A percentile compares a stretch with the other conserved stretches of the same genome.
Conservation (phyloP, 2,329 filamentous ascomycete species). For the Lecanosticta acicola region DNA sequence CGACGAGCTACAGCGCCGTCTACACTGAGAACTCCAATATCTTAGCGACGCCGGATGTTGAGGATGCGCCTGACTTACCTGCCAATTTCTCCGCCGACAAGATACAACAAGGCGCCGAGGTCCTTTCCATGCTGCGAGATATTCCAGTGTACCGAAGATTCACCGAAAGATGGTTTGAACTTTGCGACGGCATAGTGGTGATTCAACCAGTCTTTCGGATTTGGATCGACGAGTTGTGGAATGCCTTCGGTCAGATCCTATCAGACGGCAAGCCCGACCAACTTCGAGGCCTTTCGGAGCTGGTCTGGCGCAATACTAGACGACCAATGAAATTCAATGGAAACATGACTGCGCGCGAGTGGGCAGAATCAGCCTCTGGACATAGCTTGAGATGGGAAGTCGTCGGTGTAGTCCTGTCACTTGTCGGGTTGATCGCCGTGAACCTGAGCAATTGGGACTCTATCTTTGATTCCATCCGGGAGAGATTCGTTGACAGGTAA, state of each 20-base stretch:
- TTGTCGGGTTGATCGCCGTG: conserved; percentile 35
- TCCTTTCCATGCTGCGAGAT: conserved; percentile 30
- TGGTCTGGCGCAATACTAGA: conserved; percentile 40
- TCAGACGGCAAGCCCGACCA: conserved; percentile 28
- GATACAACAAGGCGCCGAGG: conserved; percentile 31
- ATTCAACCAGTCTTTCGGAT: conserved; percentile 29
- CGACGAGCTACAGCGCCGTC: conserved; percentile 32
- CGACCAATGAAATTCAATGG: conserved; percentile 34
- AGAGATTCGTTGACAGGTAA: conserved; percentile 41
- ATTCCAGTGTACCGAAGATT: conserved; percentile 29
- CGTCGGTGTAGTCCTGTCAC: conserved; percentile 36
- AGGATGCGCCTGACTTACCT: conserved; percentile 22
- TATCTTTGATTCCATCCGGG: conserved; percentile 38
- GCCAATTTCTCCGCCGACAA: conserved; percentile 25
- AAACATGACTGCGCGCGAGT: conserved; percentile 36
- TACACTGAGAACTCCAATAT: conserved; percentile 30
- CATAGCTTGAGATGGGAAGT: conserved; percentile 41
- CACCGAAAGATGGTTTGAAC: conserved; percentile 29
- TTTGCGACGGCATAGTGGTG: conserved; percentile 32
- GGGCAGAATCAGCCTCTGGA: conserved; percentile 36
- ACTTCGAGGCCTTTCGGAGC: conserved; percentile 36
- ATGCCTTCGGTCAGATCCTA: conserved; percentile 28
- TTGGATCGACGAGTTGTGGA: conserved; percentile 35
- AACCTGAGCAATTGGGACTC: conserved; percentile 32
- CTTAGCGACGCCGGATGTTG: conserved; percentile 21